A percentile compares a stretch with the other conserved stretches of the same genome.
phyloP scores from a whole-genome alignment of 2,329 filamentous ascomycete species.

The Epichloe scottii region DNA sequence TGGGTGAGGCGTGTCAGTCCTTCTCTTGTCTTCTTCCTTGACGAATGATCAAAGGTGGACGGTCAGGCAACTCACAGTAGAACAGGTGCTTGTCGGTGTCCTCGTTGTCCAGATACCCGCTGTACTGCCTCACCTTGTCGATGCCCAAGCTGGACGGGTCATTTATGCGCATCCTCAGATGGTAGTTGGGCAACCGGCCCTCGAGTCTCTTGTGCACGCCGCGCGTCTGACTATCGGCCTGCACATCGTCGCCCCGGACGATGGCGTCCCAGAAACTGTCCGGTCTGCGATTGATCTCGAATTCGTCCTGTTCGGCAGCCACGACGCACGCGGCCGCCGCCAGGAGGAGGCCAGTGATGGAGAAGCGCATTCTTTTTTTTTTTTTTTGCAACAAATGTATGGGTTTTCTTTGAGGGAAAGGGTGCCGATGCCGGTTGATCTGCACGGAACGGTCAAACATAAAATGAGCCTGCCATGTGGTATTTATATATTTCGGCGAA shows the following conservation, averaged over 20 bases:
- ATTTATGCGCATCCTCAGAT: constrained; percentile 78
- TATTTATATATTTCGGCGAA: no score
- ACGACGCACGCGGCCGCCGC: not conserved
- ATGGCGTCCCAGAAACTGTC: constrained; percentile 84
- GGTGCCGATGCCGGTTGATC: no score
- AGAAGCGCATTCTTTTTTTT: not conserved
- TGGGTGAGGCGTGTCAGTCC: not conserved
- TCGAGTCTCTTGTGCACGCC: constrained; percentile 48
- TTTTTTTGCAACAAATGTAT: no score
- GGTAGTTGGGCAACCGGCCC: constrained; percentile 74
- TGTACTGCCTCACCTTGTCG: constrained; percentile 94
- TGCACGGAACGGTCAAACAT: no score
- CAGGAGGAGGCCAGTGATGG: not conserved
- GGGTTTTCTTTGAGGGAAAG: no score
- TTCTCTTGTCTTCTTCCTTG: not conserved
- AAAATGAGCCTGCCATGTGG: no score
- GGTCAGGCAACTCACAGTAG: constrained; percentile 62
- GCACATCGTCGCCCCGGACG: constrained; percentile 71
- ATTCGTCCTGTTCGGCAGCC: not conserved
- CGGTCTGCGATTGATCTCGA: constrained; percentile 41
- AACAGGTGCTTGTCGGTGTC: constrained; percentile 96
- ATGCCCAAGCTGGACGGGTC: constrained; percentile 74
- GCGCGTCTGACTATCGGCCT: constrained; percentile 37
- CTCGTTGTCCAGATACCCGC: constrained; percentile 90
- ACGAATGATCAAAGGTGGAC: not conserved